A percentile compares a stretch with the other conserved stretches of the same genome.
Evolutionary conservation across 2,329 filamentous ascomycete genomes (phyloP).

Genomic region (Aspergillus japonicus): DNA sequence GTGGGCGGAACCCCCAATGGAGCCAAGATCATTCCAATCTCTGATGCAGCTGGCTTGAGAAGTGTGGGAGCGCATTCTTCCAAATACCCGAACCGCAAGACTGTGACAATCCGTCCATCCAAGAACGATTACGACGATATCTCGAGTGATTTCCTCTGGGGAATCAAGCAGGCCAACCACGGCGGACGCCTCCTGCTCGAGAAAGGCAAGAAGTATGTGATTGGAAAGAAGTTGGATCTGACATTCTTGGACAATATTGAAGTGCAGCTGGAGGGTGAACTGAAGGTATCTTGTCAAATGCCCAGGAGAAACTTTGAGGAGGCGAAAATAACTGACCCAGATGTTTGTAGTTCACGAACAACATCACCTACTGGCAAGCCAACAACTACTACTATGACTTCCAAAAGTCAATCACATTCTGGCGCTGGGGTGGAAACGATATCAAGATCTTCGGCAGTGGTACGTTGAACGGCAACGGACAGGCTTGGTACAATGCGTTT

Average conservation of each 20-base stretch:
- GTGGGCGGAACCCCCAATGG: conserved; percentile 24
- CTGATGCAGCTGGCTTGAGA: conserved; percentile 19
- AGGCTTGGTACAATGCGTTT: conserved; percentile 52
- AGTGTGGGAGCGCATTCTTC: conserved; percentile 25
- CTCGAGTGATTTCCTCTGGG: conserved; percentile 55
- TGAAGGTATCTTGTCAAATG: conserved; percentile 38
- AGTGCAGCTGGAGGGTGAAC: conserved; percentile 58
- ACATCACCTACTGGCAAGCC: conserved; percentile 50
- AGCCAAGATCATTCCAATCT: conserved; percentile 25
- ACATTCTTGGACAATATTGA: conserved; percentile 60
- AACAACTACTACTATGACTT: conserved; percentile 54
- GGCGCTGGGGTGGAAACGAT: conserved; percentile 62
- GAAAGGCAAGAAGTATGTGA: conserved; percentile 55
- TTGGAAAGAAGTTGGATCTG: conserved; percentile 59
- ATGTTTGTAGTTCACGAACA: conserved; percentile 44
- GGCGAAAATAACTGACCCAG: conserved; percentile 1
- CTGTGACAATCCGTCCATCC: conserved; percentile 55
- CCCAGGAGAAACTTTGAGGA: not conserved
- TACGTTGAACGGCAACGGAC: conserved; percentile 57
- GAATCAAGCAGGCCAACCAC: conserved; percentile 56
- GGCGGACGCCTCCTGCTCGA: conserved; percentile 58
- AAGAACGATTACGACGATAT: conserved; percentile 57
- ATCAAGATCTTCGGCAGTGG: conserved; percentile 61
- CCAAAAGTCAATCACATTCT: conserved; percentile 60
- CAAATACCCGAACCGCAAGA: conserved; percentile 39